These are phyloP conservation scores for Solanum lycopersicoides DNA, from an alignment of 257 asterid genomes.

Conservation along the genomic window DNA sequence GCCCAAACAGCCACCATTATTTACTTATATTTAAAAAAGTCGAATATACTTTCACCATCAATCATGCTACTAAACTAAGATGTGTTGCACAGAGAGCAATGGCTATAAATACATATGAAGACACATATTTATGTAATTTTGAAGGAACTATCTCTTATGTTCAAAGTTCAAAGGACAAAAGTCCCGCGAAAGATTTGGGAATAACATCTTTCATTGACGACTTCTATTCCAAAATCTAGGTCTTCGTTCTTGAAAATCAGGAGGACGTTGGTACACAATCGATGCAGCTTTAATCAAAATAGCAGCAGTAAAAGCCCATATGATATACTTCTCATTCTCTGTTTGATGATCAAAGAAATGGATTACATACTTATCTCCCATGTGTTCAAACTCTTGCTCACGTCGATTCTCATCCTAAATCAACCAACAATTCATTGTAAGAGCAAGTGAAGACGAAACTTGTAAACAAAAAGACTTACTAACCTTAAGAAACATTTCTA, in stretches of 20 bases:
- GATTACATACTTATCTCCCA: slow-evolving; percentile 44
- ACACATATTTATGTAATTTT: background rate
- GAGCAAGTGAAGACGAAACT: background rate
- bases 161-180: background rate
- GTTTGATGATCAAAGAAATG: slow-evolving; percentile 59
- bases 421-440: background rate
- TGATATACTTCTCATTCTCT: slow-evolving; percentile 27
- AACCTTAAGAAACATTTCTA: slow-evolving; percentile 84
- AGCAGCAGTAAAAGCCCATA: slow-evolving; percentile 94
- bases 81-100: background rate
- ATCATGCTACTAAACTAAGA: background rate
- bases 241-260: slow-evolving; percentile 44
- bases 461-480: background rate
- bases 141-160: background rate
- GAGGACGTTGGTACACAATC: slow-evolving; percentile 38
- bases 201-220: slow-evolving; percentile 14
- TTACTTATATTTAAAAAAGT: too few relatives aligned
- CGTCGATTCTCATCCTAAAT: slow-evolving; percentile 60
- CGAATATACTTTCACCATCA: background rate
- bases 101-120: background rate
- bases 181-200: background rate
- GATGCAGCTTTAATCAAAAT: slow-evolving; percentile 59
- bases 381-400: slow-evolving; percentile 45
- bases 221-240: slow-evolving; percentile 61
- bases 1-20: background rate